Conservation (phyloP, 2,329 filamentous ascomycete species). For the Pseudopyricularia cyperi region DNA sequence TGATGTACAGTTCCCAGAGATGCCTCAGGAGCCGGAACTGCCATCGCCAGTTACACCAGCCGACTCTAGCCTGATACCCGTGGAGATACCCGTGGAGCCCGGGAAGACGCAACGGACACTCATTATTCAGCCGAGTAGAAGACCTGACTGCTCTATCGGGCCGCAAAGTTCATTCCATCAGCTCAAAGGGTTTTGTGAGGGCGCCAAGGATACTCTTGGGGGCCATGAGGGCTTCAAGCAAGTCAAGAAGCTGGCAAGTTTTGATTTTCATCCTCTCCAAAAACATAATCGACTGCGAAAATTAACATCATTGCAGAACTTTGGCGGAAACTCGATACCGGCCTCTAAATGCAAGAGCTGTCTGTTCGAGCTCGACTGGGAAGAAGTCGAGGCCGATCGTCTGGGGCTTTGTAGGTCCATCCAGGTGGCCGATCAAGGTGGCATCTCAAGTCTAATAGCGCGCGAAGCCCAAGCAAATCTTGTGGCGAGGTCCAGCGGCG, state of each 20-base stretch:
- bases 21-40: not conserved
- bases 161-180: slow-evolving; percentile 35
- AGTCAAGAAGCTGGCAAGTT: slow-evolving; percentile 32
- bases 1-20: not conserved
- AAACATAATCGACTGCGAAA: not conserved
- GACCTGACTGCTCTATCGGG: slow-evolving; percentile 28
- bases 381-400: slow-evolving; percentile 36
- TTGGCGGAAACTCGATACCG: slow-evolving; percentile 20
- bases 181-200: slow-evolving; percentile 41
- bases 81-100: too few species aligned
- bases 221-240: slow-evolving; percentile 37
- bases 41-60: not conserved
- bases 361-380: slow-evolving; percentile 39
- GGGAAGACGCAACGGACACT: slow-evolving; percentile 5
- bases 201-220: slow-evolving; percentile 34
- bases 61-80: slow-evolving; percentile 10
- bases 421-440: slow-evolving; percentile 17
- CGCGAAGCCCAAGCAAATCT: slow-evolving; percentile 12
- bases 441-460: slow-evolving; percentile 16
- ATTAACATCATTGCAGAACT: slow-evolving; percentile 7
- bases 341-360: slow-evolving; percentile 40
- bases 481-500: slow-evolving; percentile 20
- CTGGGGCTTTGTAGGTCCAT: slow-evolving; percentile 20
- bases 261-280: too few species aligned
- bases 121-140: slow-evolving; percentile 7